These are phyloP conservation scores for Candida sojae DNA, from an alignment of 1,139 yeast genomes.

Conservation along the genomic window DNA sequence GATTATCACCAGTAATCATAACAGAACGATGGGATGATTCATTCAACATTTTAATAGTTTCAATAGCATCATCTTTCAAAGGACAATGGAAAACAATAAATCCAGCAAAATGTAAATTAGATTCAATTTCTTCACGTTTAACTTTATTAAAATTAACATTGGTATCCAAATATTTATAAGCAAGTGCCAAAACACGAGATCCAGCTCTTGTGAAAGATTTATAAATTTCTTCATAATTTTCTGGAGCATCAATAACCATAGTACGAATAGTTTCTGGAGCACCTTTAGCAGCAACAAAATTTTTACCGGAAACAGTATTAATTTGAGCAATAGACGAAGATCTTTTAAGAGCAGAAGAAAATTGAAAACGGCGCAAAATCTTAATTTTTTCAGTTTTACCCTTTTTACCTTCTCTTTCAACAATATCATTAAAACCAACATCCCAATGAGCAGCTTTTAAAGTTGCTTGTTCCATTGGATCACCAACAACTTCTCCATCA, in stretches of 20 bases:
- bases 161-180: constrained; percentile 70
- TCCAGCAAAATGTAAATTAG: constrained; percentile 78
- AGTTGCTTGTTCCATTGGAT: constrained; percentile 98
- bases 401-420: constrained; percentile 38
- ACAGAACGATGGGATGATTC: constrained; percentile 94
- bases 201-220: constrained; percentile 94
- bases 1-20: constrained; percentile 99
- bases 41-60: constrained; percentile 87
- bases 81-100: constrained; percentile 98
- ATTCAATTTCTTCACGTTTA: constrained; percentile 76
- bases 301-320: constrained; percentile 49
- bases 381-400: constrained; percentile 57
- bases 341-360: constrained; percentile 92
- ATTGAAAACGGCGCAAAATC: constrained; percentile 92
- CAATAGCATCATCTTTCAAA: constrained; percentile 88
- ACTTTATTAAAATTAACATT: constrained; percentile 52
- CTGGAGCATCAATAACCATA: constrained; percentile 75
- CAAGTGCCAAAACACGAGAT: constrained; percentile 93
- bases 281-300: constrained; percentile 91
- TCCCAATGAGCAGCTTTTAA: constrained; percentile 85
- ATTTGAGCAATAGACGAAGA: constrained; percentile 85
- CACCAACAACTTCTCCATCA: constrained; percentile 98
- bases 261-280: constrained; percentile 96
- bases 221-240: constrained; percentile 78
- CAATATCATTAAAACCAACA: constrained; percentile 72